Evolutionary conservation across 495 filamentous ascomycete species (phyloP), one percentile per base, ranked within the genome.

Genomic region (Penicillium pulvis): DNA sequence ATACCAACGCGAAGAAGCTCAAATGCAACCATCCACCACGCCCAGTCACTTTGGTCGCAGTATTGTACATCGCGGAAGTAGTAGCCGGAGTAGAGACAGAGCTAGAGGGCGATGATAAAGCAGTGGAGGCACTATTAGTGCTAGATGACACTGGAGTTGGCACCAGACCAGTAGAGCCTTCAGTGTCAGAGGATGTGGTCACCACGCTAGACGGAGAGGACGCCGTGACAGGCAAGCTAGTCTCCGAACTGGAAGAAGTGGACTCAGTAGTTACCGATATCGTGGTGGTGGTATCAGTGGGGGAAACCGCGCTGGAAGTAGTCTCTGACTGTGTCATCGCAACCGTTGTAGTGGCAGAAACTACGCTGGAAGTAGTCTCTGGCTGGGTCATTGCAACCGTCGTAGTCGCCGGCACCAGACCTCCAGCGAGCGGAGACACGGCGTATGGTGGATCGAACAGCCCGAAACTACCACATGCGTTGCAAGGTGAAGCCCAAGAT

Each of bases 371-470:
- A 26, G 56, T 59, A 63, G 51, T 55, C 52, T 59, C 45, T 20
- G 52, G 39, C 53, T 55, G 28, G 28, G 56, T 53, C 31, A 42
- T 57, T 17, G 49, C n/a, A 36, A 17, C 24, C 7, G 62, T 61
- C 39, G 62, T 64, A 19, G 59, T 53, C 52, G 28, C 41, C 11
- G 62, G 59, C 0, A 59, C 62, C 11, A 65, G 35, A n/a, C 56
- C 59, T 36, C 59, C 62, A 47, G 51, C 58, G 10, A 65, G 47
- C 16, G 59, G 58, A 30, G 52, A n/a, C 4, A 62, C 62, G 1
- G 59, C 62, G 51, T 65, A 65, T 9, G 62, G 62, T n/a, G 62
- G 62, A 43, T 65, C 59, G 19, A 65, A 65, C n/a, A 65, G 20
- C 0, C 62, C 62, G 11, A 65, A 65, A 28, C 44, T 44, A 24